Evolutionary conservation across 2,329 filamentous ascomycete species (phyloP).

Genomic region (Zarea fungicola): DNA sequence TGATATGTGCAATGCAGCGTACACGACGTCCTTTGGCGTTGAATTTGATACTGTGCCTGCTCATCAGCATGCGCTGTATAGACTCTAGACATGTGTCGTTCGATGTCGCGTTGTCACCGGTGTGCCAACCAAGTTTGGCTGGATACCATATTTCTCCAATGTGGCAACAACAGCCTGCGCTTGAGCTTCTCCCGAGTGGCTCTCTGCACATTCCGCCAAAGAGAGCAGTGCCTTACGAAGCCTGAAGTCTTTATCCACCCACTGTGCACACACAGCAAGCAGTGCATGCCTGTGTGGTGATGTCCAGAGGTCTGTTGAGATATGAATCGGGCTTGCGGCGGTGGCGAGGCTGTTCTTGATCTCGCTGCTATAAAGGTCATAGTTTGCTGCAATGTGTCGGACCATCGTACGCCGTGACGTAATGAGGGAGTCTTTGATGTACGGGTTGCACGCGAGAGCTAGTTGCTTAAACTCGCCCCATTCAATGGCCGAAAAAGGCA

Average conservation of each 20-base stretch:
- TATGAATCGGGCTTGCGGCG: not conserved
- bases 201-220: not conserved
- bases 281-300: not conserved
- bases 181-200: not conserved
- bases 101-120: not conserved
- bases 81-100: not conserved
- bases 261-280: not conserved
- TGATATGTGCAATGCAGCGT: not conserved
- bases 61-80: not conserved
- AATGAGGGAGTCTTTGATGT: not conserved
- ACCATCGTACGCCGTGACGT: not conserved
- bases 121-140: not conserved
- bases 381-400: not conserved
- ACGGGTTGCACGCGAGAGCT: constrained; percentile 1
- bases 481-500: constrained; percentile 4
- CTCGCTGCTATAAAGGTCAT: not conserved
- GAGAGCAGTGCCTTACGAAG: not conserved
- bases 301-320: not conserved
- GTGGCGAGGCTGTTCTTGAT: not conserved
- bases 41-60: not conserved
- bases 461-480: constrained; percentile 2
- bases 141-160: not conserved
- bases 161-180: not conserved
- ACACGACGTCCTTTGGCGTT: not conserved
- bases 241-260: not conserved